Base-by-base conservation (phyloP, 768 basidiomycete genomes). In the Pleurotus djamor region DNA sequence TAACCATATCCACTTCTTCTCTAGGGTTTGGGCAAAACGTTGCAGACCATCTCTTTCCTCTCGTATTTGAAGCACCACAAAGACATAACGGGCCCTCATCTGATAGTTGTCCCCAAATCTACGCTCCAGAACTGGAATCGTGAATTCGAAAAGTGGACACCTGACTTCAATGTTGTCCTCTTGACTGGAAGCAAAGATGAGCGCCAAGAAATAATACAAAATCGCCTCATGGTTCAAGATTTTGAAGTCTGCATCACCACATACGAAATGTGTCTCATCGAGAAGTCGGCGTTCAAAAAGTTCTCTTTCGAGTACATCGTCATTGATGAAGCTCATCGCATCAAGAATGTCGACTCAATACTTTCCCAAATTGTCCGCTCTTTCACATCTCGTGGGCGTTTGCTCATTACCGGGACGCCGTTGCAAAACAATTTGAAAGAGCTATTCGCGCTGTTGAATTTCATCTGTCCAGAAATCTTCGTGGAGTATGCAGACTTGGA, bases 261-360 rank as follows among this genome's bases (percentile, higher is more conserved):
- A 1, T 99, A 99, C 74, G 97, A 98, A 72, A 92, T 99, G 61
- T 96, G 94, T 70, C 83, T 98, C 63, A 93, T 96, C 64, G 97
- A 99, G 71, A 94, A 94, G 73, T 80, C 85, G n/a, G 83, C 89
- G 0, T 79, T 98, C 62, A 94, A 93, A 74, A 96, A 96, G 72
- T 93, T 98, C 71, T 90, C 89, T 0, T 98, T 98, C 78, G 93
- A 96, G 72, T 98, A 98, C 74, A 98, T 98, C 72, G 85, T 91
- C 64, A 98, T 99, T 67, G 96, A 99, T 74, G 96, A 99, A 75
- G 96, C 96, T 0, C 96, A 99, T 69, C 90, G 97, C 21, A 99
- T 99, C 83, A 98, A 98, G 79, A 98, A 98, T 70, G 95, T 96
- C 65, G 94, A 98, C 71, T 96, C 94, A 10, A 89, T 98, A 66